phyloP scores from a whole-genome alignment of 2,329 filamentous ascomycete genomes.

The Paraconiothyrium sp. region DNA sequence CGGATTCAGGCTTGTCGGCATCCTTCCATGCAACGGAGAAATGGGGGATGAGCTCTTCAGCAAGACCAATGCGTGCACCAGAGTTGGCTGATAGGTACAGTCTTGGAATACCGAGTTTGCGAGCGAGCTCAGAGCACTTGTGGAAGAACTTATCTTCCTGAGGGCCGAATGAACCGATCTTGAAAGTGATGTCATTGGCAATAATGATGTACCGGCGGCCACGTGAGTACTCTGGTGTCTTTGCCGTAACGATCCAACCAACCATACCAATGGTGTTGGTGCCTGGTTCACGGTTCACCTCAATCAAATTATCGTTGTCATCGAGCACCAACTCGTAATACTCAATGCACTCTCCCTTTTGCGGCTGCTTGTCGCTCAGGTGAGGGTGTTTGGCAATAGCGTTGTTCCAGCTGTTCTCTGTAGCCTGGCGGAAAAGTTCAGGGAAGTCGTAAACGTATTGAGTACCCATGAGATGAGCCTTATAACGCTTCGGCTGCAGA shows the following conservation, averaged over 20 bases:
- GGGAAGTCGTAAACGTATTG: constrained; percentile 99
- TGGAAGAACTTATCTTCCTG: constrained; percentile 98
- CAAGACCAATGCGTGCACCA: constrained; percentile 94
- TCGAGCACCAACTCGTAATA: constrained; percentile 95
- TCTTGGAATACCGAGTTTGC: constrained; percentile 92
- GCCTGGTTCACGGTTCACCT: constrained; percentile 93
- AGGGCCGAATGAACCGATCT: constrained; percentile 97
- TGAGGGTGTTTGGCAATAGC: constrained; percentile 76
- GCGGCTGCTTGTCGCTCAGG: constrained; percentile 82
- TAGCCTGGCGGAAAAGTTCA: constrained; percentile 96
- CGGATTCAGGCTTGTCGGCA: constrained; percentile 77
- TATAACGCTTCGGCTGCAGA: constrained; percentile 98
- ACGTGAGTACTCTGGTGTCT: constrained; percentile 92
- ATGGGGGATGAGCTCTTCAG: constrained; percentile 94
- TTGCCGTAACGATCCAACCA: constrained; percentile 94
- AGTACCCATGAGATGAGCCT: constrained; percentile 98
- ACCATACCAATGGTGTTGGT: constrained; percentile 99
- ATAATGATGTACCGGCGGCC: constrained; percentile 95
- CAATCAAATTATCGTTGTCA: constrained; percentile 88
- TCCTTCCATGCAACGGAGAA: constrained; percentile 99
- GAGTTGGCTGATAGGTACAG: constrained; percentile 99
- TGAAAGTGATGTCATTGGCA: constrained; percentile 99
- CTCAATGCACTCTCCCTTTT: constrained; percentile 88
- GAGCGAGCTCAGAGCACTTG: constrained; percentile 96
- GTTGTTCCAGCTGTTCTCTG: constrained; percentile 92